These are phyloP conservation scores for Aspergillus carlsbadensis DNA, from an alignment of 495 filamentous ascomycete species.

Conservation along the genomic window DNA sequence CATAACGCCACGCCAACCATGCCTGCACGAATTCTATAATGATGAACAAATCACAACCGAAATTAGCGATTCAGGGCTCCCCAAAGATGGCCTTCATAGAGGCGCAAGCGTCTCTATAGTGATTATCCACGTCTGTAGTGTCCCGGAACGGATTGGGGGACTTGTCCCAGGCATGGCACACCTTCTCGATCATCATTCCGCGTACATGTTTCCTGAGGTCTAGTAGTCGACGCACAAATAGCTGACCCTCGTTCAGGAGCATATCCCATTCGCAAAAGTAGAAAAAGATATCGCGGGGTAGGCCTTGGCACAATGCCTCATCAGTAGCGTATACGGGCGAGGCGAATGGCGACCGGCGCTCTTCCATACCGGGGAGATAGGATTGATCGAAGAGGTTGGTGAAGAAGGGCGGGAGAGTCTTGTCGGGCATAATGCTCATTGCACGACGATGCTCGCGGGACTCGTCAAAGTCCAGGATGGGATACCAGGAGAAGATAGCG, in stretches of 20 bases:
- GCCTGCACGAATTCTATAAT: conserved; percentile 3
- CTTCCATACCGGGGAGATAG: conserved; percentile 61
- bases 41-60: neutral
- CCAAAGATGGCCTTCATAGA: conserved; percentile 46
- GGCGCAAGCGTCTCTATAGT: conserved; percentile 45
- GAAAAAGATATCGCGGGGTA: conserved; percentile 67
- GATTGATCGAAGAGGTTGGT: conserved; percentile 84
- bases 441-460: conserved; percentile 71
- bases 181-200: conserved; percentile 70
- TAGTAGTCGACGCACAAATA: conserved; percentile 62
- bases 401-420: conserved; percentile 69
- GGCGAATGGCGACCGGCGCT: conserved; percentile 58
- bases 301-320: conserved; percentile 43
- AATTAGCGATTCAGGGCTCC: neutral
- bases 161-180: conserved; percentile 86
- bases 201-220: conserved; percentile 64
- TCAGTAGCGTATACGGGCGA: conserved; percentile 61
- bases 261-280: conserved; percentile 92
- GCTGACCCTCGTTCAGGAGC: conserved; percentile 73
- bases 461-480: conserved; percentile 77
- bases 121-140: conserved; percentile 37
- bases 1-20: conserved; percentile 2
- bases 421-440: conserved; percentile 63
- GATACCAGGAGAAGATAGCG: conserved; percentile 76
- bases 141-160: conserved; percentile 72